Conservation (phyloP, 73 alveolate genomes). For the Symbiodinium natans region DNA sequence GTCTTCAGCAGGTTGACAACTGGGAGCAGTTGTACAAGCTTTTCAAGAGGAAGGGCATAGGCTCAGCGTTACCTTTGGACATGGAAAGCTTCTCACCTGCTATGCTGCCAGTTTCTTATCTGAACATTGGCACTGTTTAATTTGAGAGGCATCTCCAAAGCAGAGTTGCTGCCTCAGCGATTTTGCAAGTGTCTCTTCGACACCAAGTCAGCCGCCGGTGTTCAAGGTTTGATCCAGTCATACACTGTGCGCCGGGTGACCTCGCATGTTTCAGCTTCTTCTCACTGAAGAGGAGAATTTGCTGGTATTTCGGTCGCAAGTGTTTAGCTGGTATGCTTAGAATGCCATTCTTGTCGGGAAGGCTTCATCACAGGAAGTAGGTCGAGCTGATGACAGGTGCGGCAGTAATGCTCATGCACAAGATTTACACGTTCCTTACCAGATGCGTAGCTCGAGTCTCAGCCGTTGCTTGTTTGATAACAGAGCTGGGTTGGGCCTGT, state of each 20-base stretch:
- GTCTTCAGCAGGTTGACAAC: conserved; percentile 94
- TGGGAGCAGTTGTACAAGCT: conserved; percentile 96
- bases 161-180: conserved; percentile 21
- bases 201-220: background rate
- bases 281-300: too few relatives aligned
- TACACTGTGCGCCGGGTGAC: conserved; percentile 95
- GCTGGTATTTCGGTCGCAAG: too few relatives aligned
- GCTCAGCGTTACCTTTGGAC: background rate
- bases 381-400: conserved; percentile 87
- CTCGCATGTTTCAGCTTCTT: background rate
- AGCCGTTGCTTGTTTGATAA: background rate
- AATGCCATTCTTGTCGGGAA: too few relatives aligned
- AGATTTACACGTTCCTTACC: conserved; percentile 94
- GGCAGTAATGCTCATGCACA: conserved; percentile 93
- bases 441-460: conserved; percentile 18
- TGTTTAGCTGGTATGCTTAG: too few relatives aligned
- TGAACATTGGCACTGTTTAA: too few relatives aligned
- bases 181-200: background rate
- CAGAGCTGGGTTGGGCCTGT: too few relatives aligned
- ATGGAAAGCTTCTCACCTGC: background rate
- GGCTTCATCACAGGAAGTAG: too few relatives aligned
- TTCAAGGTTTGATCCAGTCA: conserved; percentile 95
- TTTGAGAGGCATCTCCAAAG: conserved; percentile 48
- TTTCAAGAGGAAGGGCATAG: conserved; percentile 95
- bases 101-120: background rate